phyloP scores from a whole-genome alignment of 2,329 filamentous ascomycete species.

The Cladophialophora psammophila region DNA sequence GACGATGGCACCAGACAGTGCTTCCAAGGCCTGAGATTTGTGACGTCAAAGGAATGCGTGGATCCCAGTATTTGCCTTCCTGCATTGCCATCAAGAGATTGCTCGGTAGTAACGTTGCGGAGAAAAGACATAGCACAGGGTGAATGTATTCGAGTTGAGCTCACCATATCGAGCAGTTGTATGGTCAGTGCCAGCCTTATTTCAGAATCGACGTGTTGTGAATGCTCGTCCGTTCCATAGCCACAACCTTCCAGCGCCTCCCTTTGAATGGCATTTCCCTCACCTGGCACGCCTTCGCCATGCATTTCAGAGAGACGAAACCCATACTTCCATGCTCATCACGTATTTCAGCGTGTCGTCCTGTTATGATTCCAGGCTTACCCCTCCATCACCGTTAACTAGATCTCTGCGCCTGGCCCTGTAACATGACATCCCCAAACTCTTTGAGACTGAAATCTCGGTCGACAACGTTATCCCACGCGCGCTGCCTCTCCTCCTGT shows the following conservation, averaged over 20 bases:
- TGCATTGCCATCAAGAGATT: background rate
- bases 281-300: background rate
- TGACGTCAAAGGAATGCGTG: background rate
- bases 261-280: background rate
- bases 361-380: background rate
- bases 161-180: background rate
- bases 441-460: constrained; percentile 56
- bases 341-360: background rate
- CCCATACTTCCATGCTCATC: background rate
- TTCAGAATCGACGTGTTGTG: background rate
- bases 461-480: constrained; percentile 60
- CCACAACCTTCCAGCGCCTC: background rate
- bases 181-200: background rate
- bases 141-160: background rate
- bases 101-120: background rate
- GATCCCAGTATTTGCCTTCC: background rate
- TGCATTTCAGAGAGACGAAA: background rate
- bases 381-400: constrained; percentile 3
- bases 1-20: background rate
- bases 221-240: background rate
- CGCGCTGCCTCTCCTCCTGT: constrained; percentile 62
- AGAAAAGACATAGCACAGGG: background rate
- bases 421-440: constrained; percentile 40
- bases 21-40: background rate
- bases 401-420: constrained; percentile 24